Conservation (phyloP, 176 grass and related monocot genomes). For the Areca catechu region DNA sequence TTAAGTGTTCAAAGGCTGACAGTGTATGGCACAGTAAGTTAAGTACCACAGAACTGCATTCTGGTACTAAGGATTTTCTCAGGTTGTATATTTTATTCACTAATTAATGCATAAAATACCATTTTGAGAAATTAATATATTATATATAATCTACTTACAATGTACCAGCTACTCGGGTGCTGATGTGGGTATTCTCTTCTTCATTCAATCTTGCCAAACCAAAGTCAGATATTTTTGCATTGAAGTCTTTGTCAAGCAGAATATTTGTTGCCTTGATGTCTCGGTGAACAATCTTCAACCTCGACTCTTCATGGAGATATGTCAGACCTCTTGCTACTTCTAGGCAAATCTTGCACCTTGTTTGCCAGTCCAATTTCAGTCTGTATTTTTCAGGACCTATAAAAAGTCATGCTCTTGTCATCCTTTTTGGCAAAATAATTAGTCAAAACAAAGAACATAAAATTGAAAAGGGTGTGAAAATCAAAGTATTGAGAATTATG, state of each 20-base stretch:
- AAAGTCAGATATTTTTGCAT: conserved; percentile 94
- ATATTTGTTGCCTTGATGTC: conserved; percentile 90
- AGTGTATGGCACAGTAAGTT: no score
- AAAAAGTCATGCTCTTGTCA: not conserved
- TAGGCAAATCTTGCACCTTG: conserved; percentile 60
- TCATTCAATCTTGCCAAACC: conserved; percentile 83
- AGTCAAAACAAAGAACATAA: no score
- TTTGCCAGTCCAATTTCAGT: conserved; percentile 61
- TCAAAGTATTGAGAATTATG: not conserved
- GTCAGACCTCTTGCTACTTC: conserved; percentile 62
- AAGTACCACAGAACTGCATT: no score
- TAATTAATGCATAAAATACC: no score
- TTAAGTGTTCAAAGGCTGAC: no score
- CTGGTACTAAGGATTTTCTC: no score
- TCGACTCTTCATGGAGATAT: conserved; percentile 87
- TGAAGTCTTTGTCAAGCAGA: conserved; percentile 65
- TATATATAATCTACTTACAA: conserved; percentile 35
- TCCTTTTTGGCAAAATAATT: no score
- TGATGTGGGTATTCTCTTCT: conserved; percentile 48
- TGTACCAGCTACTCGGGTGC: conserved; percentile 75
- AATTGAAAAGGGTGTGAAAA: not conserved
- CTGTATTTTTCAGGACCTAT: conserved; percentile 40
- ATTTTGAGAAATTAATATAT: no score
- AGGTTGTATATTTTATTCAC: no score
- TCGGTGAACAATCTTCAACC: conserved; percentile 79